phyloP scores from a whole-genome alignment of 1,284 basidiomycete genomes.

The Malassezia brasiliensis region DNA sequence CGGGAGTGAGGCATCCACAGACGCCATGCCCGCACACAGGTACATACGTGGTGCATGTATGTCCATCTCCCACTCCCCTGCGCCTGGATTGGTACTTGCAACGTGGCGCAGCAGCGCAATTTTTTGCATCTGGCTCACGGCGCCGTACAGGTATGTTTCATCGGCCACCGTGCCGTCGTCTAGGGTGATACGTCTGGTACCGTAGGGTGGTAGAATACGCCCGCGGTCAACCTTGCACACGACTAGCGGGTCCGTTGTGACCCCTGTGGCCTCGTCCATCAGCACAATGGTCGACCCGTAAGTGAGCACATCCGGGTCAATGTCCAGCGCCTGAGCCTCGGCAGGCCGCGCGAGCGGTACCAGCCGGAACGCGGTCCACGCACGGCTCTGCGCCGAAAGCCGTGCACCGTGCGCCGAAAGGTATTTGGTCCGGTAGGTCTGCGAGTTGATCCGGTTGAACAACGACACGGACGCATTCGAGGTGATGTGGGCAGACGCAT shows the following conservation, averaged over 20 bases:
- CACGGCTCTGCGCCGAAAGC: slow-evolving; percentile 71
- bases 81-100: slow-evolving; percentile 3
- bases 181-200: slow-evolving; percentile 18
- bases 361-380: slow-evolving; percentile 88
- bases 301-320: slow-evolving; percentile 55
- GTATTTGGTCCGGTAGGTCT: slow-evolving; percentile 92
- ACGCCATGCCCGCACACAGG: slow-evolving; percentile 5
- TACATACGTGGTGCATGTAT: slow-evolving; percentile 11
- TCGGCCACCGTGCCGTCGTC: slow-evolving; percentile 14
- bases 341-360: slow-evolving; percentile 51
- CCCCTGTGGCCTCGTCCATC: slow-evolving; percentile 71
- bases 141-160: slow-evolving; percentile 56
- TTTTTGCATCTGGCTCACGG: slow-evolving; percentile 92
- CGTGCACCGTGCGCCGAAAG: slow-evolving; percentile 72
- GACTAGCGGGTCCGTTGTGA: slow-evolving; percentile 71
- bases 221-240: slow-evolving; percentile 90
- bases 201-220: slow-evolving; percentile 51
- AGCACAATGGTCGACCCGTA: slow-evolving; percentile 82
- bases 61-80: not conserved
- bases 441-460: slow-evolving; percentile 91
- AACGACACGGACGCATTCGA: slow-evolving; percentile 81
- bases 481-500: slow-evolving; percentile 80
- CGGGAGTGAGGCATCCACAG: no score
- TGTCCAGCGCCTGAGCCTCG: slow-evolving; percentile 23
- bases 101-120: slow-evolving; percentile 71